Conservation (phyloP, 2,329 filamentous ascomycete genomes). For the Verticillium alfalfae region DNA sequence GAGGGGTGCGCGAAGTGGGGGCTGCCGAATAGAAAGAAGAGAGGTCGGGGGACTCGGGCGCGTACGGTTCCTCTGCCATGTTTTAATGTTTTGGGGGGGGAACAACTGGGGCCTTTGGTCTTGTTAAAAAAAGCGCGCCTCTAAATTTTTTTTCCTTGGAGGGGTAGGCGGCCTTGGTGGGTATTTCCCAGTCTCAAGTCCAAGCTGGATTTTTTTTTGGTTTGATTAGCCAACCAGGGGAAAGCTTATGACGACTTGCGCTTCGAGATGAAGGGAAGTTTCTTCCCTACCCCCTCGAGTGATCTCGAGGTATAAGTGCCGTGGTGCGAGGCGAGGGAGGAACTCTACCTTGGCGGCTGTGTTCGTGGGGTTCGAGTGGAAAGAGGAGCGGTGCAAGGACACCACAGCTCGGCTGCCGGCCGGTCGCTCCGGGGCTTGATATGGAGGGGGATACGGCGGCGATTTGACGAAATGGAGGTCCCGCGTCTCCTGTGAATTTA, state of each 20-base stretch:
- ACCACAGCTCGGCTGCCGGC: background rate
- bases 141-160: background rate
- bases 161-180: background rate
- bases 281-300: background rate
- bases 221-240: background rate
- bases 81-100: constrained; percentile 17
- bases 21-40: constrained; percentile 45
- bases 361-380: background rate
- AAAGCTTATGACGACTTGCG: background rate
- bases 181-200: background rate
- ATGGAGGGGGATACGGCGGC: background rate
- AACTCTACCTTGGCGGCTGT: background rate
- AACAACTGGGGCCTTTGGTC: background rate
- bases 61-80: constrained; percentile 49
- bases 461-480: background rate
- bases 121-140: background rate
- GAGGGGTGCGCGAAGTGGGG: constrained; percentile 19
- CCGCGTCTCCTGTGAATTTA: background rate
- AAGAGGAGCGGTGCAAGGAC: background rate
- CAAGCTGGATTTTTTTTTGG: background rate
- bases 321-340: background rate
- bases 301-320: background rate
- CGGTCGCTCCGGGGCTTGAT: background rate
- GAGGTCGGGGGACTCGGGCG: constrained; percentile 54
- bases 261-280: background rate